Base-by-base conservation (phyloP, 1,284 basidiomycete species). In the Cerioporus squamosus region DNA sequence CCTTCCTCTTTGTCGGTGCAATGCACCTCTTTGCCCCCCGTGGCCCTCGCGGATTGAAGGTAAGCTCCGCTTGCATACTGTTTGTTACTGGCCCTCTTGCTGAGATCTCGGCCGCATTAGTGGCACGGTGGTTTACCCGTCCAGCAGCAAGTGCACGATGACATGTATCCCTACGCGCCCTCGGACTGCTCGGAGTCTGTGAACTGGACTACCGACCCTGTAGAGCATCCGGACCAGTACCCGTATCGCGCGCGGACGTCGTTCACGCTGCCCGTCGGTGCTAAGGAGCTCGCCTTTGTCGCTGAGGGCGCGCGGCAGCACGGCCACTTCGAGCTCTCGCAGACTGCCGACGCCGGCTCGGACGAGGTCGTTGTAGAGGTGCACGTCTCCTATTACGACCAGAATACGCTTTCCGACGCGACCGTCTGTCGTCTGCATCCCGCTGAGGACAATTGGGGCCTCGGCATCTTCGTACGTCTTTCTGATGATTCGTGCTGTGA, bases 401-500 rank as follows among this genome's bases (percentile, higher is more conserved):
- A 57, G 10, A 50, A 63, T 12, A 64, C 53, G 17, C 60, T 68
- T 26, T 61, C 62, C 8, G 44, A 50, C 7, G 62, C 67, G 20
- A 59, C 58, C 7, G 66, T 70, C 12, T 72, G 69, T 51, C 52
- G 48, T 26, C 61, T 71, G 23, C 64, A 63, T 38, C 65, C 60
- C 12, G 57, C 48, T 15, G 55, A 64, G 23, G 59, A 48, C 23
- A 57, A 62, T 45, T 64, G 66, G n/a, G 71, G 71, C 29, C 64
- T 72, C 22, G 73, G 70, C 2, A 68, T 74, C 51, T 71, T 70
- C 40, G 72, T 72, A 42, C 60, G 72, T 68, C 17, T 10, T 22
- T 9, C 20, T 8, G 3, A 15, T 22, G 12, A 5, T 10, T 5
- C 26, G 2, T 23, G 18, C 31, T 15, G 5, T 17, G 23, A 29